Evolutionary conservation across 2,329 filamentous ascomycete genomes (phyloP), one percentile per base, ranked within the genome.

Genomic region (Calycina herbarum): DNA sequence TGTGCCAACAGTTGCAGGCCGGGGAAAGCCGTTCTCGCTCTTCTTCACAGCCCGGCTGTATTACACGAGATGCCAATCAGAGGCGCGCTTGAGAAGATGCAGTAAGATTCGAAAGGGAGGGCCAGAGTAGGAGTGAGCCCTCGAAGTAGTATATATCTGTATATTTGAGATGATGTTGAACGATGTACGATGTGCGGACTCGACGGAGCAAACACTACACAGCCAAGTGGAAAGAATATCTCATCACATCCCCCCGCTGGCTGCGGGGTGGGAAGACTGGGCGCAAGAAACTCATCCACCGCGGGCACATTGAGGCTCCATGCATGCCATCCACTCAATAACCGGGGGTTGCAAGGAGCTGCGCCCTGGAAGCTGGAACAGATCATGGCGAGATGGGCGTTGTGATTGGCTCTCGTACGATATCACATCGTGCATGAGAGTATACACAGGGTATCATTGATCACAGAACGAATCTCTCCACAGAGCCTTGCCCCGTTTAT

Each of bases 221-320:
- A 38, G 35, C 35, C 35, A 38, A 38, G 10, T 11, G 8, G 35
- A 38, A 38, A 38, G 8, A 33, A 33, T 33, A 38, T 11, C 35
- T 38, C 45, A 51, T 51, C 8, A 33, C 31, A 7, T 45, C 45
- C 27, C 45, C 45, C n/a, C 45, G n/a, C 45, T 51, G 45, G n/a
- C 20, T 51, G 45, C 45, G 45, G 45, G 45, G 45, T 51, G 45
- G 20, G 45, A 51, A 51, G n/a, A 51, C 45, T 8, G n/a, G 45
- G 45, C 45, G 45, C 45, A 51, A 8, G 45, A 24, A 24, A 51
- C 27, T 51, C n/a, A 51, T 27, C 45, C 20, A 51, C n/a, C 24
- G 20, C n/a, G 45, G 45, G 45, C 45, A 51, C 45, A 24, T 51
- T 51, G 45, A 51, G 45, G 45, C 45, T 51, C 45, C 45, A 24